Conservation (phyloP, 768 basidiomycete species). For the Mycena rebaudengoi region DNA sequence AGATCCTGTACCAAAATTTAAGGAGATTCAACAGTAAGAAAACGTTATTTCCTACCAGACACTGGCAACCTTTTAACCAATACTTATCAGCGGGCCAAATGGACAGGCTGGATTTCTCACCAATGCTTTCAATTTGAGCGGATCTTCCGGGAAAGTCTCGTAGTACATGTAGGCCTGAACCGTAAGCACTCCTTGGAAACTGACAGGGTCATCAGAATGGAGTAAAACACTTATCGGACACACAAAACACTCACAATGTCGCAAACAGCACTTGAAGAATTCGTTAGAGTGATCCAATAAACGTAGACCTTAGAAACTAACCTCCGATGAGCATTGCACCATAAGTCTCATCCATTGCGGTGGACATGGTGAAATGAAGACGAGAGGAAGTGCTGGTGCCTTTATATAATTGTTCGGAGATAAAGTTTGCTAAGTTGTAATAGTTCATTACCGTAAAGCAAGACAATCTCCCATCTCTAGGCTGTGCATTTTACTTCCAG, state of each 20-base stretch:
- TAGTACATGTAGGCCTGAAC: slow-evolving; percentile 31
- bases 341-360: slow-evolving; percentile 20
- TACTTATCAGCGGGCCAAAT: neutral
- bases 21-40: neutral
- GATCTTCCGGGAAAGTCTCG: slow-evolving; percentile 26
- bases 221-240: neutral
- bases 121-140: slow-evolving; percentile 15
- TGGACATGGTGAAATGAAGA: neutral
- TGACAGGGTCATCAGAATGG: neutral
- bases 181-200: slow-evolving; percentile 31
- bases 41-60: slow-evolving; percentile 1
- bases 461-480: no score
- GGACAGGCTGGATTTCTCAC: slow-evolving; percentile 6
- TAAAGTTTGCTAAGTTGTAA: no score
- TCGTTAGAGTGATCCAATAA: neutral
- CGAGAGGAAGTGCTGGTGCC: no score
- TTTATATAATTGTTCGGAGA: no score
- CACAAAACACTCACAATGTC: slow-evolving; percentile 19
- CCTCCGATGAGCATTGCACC: slow-evolving; percentile 33
- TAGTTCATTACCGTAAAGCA: no score
- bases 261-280: slow-evolving; percentile 23
- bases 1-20: neutral
- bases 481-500: no score
- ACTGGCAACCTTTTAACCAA: neutral
- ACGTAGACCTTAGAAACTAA: neutral